Evolutionary conservation across 371 early-diverging fungal species (phyloP), one percentile per base, ranked within the genome.

Genomic region (Blyttiomyces sp.): DNA sequence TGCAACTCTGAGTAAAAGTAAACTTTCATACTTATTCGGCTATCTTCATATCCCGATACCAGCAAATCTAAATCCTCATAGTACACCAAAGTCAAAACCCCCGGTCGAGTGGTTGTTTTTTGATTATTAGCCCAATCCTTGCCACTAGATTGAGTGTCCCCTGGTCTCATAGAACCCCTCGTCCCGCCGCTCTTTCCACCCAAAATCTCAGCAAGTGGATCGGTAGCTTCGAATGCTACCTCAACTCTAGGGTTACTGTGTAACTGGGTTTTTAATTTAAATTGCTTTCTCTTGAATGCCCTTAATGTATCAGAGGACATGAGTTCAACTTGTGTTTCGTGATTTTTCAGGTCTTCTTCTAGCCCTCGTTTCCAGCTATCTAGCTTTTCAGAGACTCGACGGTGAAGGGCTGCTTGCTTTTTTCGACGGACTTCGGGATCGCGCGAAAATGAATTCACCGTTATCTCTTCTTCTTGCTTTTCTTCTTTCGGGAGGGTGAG

Each of bases 21-120:
- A 59, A 50, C 27, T 24, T 0, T 53, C 64, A 53, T 64, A 64
- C 80, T 54, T 42, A 78, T 76, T 35, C 65, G 54, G 44, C 66
- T 69, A 44, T 77, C 78, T 54, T 79, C 77, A 49, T 73, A 74
- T 35, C 78, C 81, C n/a, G 74, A 70, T 6, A 74, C 57, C 43
- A 80, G 57, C 27, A 70, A 33, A 59, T 80, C 81, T 58, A 75
- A 52, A 27, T 74, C 74, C 56, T 80, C 81, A 57, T 72, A 76
- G 58, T 80, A 80, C n/a, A 54, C 43, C 64, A 80, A 26, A 4
- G 65, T 51, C 36, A 73, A 49, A 3, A 74, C 74, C 19, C 76
- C 70, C n/a, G 76, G 71, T 48, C 64, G 21, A 5, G 43, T 35
- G 1, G 33, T 4, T 7, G 23, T 26, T 3, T 46, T 53, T 5